These are phyloP conservation scores for Neocatenulostroma microsporum DNA, from an alignment of 2,329 filamentous ascomycete genomes.

Conservation along the genomic window DNA sequence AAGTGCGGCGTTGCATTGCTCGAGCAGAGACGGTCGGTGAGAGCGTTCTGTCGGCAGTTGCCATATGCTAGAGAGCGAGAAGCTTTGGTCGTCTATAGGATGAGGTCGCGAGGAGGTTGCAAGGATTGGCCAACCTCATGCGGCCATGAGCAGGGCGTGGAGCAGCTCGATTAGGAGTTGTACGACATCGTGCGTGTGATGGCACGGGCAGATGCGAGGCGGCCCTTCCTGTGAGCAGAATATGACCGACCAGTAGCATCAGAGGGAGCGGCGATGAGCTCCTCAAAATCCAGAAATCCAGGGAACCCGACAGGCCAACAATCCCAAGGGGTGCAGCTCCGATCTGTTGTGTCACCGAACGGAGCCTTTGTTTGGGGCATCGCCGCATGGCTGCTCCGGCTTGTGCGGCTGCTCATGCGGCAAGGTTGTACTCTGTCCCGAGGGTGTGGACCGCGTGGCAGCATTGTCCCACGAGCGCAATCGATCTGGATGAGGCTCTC, in stretches of 20 bases:
- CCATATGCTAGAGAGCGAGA: not conserved
- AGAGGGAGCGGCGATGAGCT: not conserved
- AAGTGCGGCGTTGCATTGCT: no score
- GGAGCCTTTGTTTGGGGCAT: conserved; percentile 5
- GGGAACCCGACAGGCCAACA: conserved; percentile 4
- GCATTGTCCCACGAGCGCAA: not conserved
- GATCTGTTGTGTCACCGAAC: conserved; percentile 7
- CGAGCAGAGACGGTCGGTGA: not conserved
- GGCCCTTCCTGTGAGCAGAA: conserved; percentile 1
- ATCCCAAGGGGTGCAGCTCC: no score
- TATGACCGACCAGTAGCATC: conserved; percentile 3
- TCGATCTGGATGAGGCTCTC: no score
- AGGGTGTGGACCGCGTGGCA: not conserved
- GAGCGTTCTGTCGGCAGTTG: no score
- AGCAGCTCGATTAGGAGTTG: conserved; percentile 7
- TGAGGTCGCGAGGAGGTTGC: conserved; percentile 3
- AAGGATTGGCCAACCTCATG: conserved; percentile 11
- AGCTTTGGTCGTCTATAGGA: conserved; percentile 3
- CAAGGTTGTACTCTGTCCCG: not conserved
- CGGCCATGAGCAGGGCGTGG: conserved; percentile 4
- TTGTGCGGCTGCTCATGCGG: conserved; percentile 1
- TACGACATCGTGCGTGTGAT: conserved; percentile 20
- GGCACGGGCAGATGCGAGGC: conserved; percentile 6
- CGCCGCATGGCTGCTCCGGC: not conserved
- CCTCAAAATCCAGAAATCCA: conserved; percentile 1